Conservation (phyloP, 352 stramenopile species). For the Pythium aphanidermatum region DNA sequence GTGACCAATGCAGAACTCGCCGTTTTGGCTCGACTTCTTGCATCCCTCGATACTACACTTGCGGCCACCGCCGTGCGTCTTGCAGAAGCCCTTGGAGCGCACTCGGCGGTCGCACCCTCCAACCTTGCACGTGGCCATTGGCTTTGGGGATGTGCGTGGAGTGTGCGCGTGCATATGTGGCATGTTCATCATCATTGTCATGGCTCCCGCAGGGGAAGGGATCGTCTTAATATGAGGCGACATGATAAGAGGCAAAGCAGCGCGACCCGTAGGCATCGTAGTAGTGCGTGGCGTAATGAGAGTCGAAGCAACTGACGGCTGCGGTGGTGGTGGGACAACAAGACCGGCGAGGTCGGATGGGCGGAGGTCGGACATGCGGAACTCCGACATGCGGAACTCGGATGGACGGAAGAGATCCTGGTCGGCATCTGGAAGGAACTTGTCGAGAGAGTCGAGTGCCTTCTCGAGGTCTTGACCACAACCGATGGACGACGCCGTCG, state of each 20-base stretch:
- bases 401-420: conserved; percentile 45
- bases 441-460: conserved; percentile 69
- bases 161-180: conserved; percentile 10
- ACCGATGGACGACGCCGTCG: conserved; percentile 20
- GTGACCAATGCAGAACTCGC: conserved; percentile 84
- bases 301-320: conserved; percentile 7
- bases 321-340: conserved; percentile 12
- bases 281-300: conserved; percentile 29
- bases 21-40: conserved; percentile 84
- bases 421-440: conserved; percentile 58
- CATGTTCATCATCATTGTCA: conserved; percentile 26
- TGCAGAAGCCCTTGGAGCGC: conserved; percentile 81
- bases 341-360: conserved; percentile 12
- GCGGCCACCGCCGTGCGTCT: conserved; percentile 74
- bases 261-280: conserved; percentile 23
- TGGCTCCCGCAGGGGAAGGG: conserved; percentile 21
- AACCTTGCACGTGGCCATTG: conserved; percentile 60
- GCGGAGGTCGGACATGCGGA: too few species aligned
- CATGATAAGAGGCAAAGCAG: conserved; percentile 27
- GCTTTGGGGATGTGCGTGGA: conserved; percentile 36
- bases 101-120: conserved; percentile 52
- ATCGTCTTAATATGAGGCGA: conserved; percentile 30
- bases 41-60: conserved; percentile 83
- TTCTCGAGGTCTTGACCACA: conserved; percentile 56
- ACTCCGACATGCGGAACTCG: conserved; percentile 4